Evolutionary conservation across 2,329 filamentous ascomycete genomes (phyloP).

Genomic region (Lachnellula cervina): DNA sequence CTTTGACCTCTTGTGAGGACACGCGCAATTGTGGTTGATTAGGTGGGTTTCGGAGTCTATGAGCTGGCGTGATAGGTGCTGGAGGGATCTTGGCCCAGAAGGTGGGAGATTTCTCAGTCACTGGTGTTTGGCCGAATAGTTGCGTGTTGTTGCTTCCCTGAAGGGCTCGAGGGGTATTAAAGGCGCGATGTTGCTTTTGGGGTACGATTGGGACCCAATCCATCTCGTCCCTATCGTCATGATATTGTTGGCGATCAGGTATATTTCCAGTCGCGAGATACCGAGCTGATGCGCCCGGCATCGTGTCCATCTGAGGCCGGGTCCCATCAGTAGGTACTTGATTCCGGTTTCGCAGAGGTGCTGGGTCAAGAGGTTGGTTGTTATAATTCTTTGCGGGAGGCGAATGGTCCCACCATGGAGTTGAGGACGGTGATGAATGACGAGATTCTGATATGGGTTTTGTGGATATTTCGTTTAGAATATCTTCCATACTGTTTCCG

Average conservation of each 20-base stretch:
- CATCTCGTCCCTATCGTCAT: conserved; percentile 44
- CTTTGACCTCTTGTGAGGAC: conserved; percentile 40
- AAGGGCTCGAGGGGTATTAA: conserved; percentile 41
- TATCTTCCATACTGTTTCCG: conserved; percentile 42
- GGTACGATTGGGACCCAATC: conserved; percentile 63
- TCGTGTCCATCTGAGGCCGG: conserved; percentile 4
- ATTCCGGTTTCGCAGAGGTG: not conserved
- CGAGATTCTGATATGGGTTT: conserved; percentile 14
- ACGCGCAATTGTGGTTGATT: conserved; percentile 49
- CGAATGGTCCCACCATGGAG: not conserved
- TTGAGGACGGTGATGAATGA: conserved; percentile 9
- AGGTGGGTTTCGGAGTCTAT: conserved; percentile 56
- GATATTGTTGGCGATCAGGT: not conserved
- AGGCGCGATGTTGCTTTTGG: conserved; percentile 50
- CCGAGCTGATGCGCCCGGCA: conserved; percentile 3
- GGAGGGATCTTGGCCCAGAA: conserved; percentile 69
- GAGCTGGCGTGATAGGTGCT: conserved; percentile 62
- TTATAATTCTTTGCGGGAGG: not conserved
- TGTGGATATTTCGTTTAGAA: conserved; percentile 42
- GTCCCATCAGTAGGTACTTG: not conserved
- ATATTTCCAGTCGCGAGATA: conserved; percentile 9
- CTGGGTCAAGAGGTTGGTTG: not conserved
- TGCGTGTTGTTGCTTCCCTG: conserved; percentile 36
- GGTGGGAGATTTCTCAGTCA: conserved; percentile 33
- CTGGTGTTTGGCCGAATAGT: conserved; percentile 22